Percentiles rank a stretch among this genome's conserved stretches.
phyloP scores from a whole-genome alignment of 2,329 filamentous ascomycete species.

The Aspergillus floridensis region DNA sequence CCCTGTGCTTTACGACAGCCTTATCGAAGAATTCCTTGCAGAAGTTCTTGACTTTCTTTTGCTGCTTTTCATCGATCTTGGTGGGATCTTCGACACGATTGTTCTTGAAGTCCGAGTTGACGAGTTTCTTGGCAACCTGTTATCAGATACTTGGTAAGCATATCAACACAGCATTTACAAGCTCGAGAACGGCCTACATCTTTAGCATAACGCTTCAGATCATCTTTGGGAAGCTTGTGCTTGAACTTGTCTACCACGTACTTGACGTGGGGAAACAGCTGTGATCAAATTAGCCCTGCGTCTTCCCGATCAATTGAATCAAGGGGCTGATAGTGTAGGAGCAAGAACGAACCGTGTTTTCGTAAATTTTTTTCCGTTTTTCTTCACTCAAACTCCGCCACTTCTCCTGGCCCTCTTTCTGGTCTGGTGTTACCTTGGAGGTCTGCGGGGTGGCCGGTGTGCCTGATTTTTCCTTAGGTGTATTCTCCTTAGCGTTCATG shows the following conservation, averaged over 20 bases:
- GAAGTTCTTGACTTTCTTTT: slow-evolving; percentile 77
- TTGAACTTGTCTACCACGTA: slow-evolving; percentile 83
- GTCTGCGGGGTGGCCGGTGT: slow-evolving; percentile 66
- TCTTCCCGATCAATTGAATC: neutral
- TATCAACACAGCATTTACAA: neutral
- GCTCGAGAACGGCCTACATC: slow-evolving; percentile 46
- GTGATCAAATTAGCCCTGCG: slow-evolving; percentile 14
- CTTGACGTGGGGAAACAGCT: slow-evolving; percentile 84
- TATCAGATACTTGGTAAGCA: slow-evolving; percentile 47
- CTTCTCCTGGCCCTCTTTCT: slow-evolving; percentile 45
- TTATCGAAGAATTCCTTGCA: slow-evolving; percentile 85
- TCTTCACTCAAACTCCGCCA: slow-evolving; percentile 59
- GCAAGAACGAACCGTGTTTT: slow-evolving; percentile 73
- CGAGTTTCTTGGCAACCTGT: slow-evolving; percentile 77
- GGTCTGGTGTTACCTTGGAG: slow-evolving; percentile 53
- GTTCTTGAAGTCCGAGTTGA: slow-evolving; percentile 88
- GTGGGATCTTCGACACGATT: slow-evolving; percentile 80
- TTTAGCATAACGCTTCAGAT: slow-evolving; percentile 63
- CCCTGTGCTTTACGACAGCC: slow-evolving; percentile 72
- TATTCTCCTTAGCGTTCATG: slow-evolving; percentile 64
- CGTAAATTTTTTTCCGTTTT: slow-evolving; percentile 93
- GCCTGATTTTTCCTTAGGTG: slow-evolving; percentile 52
- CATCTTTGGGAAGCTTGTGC: slow-evolving; percentile 79
- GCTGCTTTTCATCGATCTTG: slow-evolving; percentile 71
- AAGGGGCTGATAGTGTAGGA: neutral